Evolutionary conservation across 805 yeast species (phyloP).

Genomic region (Metschnikowia cubensis): DNA sequence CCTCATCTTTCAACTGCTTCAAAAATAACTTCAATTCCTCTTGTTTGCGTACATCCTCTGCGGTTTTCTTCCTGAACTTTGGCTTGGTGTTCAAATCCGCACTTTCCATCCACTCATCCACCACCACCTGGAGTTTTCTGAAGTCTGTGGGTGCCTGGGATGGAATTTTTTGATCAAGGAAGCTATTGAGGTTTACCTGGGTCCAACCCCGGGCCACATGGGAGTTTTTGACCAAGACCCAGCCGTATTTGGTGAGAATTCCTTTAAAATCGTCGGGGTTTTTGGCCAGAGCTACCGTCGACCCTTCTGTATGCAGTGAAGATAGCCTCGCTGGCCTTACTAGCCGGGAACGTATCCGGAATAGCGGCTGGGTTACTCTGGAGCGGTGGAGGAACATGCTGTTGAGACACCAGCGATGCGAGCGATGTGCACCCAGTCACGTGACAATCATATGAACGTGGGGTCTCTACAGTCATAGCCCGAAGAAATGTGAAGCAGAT

Average conservation of each 20-base stretch:
- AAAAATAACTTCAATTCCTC: constrained; percentile 21
- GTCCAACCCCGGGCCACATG: constrained; percentile 23
- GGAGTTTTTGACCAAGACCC: constrained; percentile 21
- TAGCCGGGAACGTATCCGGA: too few species aligned
- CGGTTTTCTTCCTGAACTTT: constrained; percentile 10
- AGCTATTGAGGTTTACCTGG: constrained; percentile 5
- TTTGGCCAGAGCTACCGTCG: neutral
- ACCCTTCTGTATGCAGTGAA: too few species aligned
- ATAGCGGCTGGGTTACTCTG: too few species aligned
- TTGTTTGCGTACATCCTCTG: constrained; percentile 10
- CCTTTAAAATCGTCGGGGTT: constrained; percentile 17
- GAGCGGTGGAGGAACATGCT: too few species aligned
- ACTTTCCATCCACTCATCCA: constrained; percentile 17
- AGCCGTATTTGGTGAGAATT: constrained; percentile 19
- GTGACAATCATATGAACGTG: too few species aligned
- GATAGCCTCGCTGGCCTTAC: too few species aligned
- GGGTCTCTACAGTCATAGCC: too few species aligned
- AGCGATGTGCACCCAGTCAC: too few species aligned
- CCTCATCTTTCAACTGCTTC: constrained; percentile 23
- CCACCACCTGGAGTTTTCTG: constrained; percentile 9
- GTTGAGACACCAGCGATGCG: too few species aligned
- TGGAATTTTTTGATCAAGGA: constrained; percentile 6
- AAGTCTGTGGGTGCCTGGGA: neutral
- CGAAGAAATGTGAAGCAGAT: too few species aligned
- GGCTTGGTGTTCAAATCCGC: constrained; percentile 14